Base-by-base conservation (phyloP, 345 rosid species). In the Rhodomyrtus tomentosa region DNA sequence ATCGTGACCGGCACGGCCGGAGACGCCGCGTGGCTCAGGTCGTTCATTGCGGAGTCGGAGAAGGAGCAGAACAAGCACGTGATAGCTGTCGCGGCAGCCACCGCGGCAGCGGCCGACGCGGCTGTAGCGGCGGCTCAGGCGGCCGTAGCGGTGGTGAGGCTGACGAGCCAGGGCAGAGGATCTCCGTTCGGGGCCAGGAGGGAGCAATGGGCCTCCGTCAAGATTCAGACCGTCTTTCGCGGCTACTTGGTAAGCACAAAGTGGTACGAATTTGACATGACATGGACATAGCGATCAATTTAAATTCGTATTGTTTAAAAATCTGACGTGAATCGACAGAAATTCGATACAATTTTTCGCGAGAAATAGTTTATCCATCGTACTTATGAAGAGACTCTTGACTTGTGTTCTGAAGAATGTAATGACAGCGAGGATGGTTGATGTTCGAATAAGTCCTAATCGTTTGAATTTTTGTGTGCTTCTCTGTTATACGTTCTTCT, bases 31-130 rank as follows among this genome's bases (percentile, higher is more conserved):
- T 92, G 91, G 96, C 82, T 86, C 56, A 88, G 89, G 86, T 88
- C 92, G 12, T 91, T 84, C 87, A 53, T 89, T 82, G 74, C 89
- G 40, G 92, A 92, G 52, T 58, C 89, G 6, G 95, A 91, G 86
- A 89, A 88, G 22, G 93, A 92, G 81, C 96, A 95, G 81, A 93
- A 83, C 89, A 93, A 90, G 87, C 91, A 91, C 25, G 93, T 95
- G 13, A 89, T 93, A 52, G 93, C 95, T 1, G 94, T 93, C 58
- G 95, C 93, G 12, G 94, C 90, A 0, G 95, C 95, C 18, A 89
- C 93, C 0, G 92, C 94, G 0, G 88, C 91, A 4, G 94, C 95
- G 2, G 93, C 96, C 2, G 95, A 93, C 86, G 91, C 93, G 4
- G 95, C 93, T 0, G 92, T 93, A 29, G 91, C 93, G 0, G 92